Evolutionary conservation across 345 rosid genomes (phyloP).

Genomic region (Pistacia vera): DNA sequence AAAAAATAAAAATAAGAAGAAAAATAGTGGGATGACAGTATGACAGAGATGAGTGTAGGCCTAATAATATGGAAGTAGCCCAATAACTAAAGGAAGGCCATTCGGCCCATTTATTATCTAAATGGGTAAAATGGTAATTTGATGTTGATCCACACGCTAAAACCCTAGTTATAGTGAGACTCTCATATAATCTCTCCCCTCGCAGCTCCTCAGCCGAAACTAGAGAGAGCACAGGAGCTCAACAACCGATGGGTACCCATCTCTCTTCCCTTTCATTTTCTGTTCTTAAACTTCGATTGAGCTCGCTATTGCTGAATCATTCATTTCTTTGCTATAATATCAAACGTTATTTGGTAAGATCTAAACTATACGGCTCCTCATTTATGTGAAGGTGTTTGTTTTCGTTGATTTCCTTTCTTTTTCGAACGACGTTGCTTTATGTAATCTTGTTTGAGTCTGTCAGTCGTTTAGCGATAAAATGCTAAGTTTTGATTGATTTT

Average conservation of each 20-base stretch:
- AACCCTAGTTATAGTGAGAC: conserved; percentile 27
- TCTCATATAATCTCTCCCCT: background rate
- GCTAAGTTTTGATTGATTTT: background rate
- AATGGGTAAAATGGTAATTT: conserved; percentile 13
- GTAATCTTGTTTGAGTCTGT: background rate
- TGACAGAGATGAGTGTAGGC: background rate
- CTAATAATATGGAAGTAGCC: background rate
- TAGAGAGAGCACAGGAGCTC: conserved; percentile 20
- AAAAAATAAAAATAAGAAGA: background rate
- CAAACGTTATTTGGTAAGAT: background rate
- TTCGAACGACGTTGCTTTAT: background rate
- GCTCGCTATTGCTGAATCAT: background rate
- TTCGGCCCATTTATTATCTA: background rate
- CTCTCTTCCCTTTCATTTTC: background rate
- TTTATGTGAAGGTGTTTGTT: background rate
- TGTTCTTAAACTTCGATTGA: background rate
- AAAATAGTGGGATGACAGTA: too few species aligned
- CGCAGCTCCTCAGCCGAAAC: conserved; percentile 27
- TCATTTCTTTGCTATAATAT: background rate
- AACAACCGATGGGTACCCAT: conserved; percentile 41
- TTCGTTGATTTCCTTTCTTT: background rate
- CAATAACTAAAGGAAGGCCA: background rate
- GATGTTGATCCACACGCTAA: background rate
- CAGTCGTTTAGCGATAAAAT: background rate
- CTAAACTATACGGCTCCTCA: background rate